Conservation (phyloP, 495 filamentous ascomycete genomes). For the Achaetomiella virescens region DNA sequence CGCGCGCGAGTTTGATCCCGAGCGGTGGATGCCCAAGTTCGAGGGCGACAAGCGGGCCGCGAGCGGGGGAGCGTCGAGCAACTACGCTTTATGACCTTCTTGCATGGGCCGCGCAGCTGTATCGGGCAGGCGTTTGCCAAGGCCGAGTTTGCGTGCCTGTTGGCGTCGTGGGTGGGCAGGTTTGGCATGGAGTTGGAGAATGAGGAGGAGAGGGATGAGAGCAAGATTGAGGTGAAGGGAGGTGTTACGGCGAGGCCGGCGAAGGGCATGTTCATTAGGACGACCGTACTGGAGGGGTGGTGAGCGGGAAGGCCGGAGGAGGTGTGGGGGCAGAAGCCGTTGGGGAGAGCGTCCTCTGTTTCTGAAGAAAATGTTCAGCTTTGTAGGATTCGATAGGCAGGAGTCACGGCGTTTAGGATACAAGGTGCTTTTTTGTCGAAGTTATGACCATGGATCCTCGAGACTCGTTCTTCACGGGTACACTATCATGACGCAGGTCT, state of each 20-base stretch:
- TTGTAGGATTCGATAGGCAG: background rate
- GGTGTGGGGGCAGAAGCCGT: no score
- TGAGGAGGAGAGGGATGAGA: slow-evolving; percentile 46
- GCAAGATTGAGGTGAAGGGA: slow-evolving; percentile 51
- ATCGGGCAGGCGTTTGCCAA: slow-evolving; percentile 70
- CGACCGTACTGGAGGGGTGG: slow-evolving; percentile 59
- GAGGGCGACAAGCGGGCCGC: slow-evolving; percentile 31
- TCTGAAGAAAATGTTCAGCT: background rate
- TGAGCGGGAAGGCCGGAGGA: slow-evolving; percentile 24
- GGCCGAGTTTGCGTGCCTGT: slow-evolving; percentile 72
- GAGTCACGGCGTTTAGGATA: no score
- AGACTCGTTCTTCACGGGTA: no score
- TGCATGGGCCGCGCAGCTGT: slow-evolving; percentile 56
- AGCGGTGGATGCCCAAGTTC: slow-evolving; percentile 49
- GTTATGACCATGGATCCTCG: no score
- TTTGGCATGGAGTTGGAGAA: slow-evolving; percentile 62
- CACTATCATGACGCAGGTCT: no score
- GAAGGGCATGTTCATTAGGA: slow-evolving; percentile 58
- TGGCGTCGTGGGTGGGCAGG: slow-evolving; percentile 68
- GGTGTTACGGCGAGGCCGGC: slow-evolving; percentile 57
- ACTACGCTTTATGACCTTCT: slow-evolving; percentile 55
- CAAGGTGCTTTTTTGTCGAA: no score
- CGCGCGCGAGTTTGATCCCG: slow-evolving; percentile 53
- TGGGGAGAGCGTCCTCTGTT: background rate
- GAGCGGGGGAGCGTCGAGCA: slow-evolving; percentile 48